These are phyloP conservation scores for Candida silvatica DNA, from an alignment of 805 yeast genomes.

Conservation along the genomic window DNA sequence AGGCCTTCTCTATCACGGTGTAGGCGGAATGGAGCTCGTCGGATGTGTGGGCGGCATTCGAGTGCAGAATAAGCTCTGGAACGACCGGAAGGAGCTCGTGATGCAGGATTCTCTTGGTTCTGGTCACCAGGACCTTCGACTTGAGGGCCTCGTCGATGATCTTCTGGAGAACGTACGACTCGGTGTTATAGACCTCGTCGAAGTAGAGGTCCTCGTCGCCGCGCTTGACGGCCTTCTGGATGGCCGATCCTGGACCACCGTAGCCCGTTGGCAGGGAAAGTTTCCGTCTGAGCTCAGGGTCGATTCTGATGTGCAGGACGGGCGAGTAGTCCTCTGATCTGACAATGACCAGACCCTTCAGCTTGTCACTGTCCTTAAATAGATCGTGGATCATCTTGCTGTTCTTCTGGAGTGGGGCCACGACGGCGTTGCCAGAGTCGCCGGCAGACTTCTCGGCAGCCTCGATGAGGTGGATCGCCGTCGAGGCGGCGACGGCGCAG, in stretches of 20 bases:
- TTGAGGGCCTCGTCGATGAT: conserved; percentile 51
- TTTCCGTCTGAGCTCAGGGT: conserved; percentile 32
- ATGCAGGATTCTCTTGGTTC: conserved; percentile 50
- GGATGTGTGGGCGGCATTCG: conserved; percentile 37
- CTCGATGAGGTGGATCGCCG: conserved; percentile 38
- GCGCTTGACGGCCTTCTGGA: conserved; percentile 35
- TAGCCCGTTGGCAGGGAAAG: conserved; percentile 41
- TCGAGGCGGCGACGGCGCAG: conserved; percentile 58
- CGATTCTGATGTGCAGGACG: conserved; percentile 56
- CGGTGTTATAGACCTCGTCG: conserved; percentile 38
- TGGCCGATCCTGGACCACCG: conserved; percentile 35
- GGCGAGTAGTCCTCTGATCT: conserved; percentile 58
- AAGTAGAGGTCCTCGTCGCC: conserved; percentile 33
- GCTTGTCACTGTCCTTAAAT: conserved; percentile 29
- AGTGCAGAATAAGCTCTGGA: conserved; percentile 48
- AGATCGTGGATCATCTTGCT: conserved; percentile 29
- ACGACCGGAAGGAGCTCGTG: conserved; percentile 68
- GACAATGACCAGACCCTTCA: conserved; percentile 36
- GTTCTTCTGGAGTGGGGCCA: conserved; percentile 33
- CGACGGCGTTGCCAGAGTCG: conserved; percentile 28
- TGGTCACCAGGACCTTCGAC: conserved; percentile 48
- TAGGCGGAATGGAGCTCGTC: conserved; percentile 38
- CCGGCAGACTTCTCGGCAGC: conserved; percentile 13
- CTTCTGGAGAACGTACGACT: conserved; percentile 54
- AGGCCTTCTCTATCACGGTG: conserved; percentile 25